Evolutionary conservation across 495 filamentous ascomycete genomes (phyloP), one percentile per base, ranked within the genome.

Genomic region (Aspergillus avenaceus): DNA sequence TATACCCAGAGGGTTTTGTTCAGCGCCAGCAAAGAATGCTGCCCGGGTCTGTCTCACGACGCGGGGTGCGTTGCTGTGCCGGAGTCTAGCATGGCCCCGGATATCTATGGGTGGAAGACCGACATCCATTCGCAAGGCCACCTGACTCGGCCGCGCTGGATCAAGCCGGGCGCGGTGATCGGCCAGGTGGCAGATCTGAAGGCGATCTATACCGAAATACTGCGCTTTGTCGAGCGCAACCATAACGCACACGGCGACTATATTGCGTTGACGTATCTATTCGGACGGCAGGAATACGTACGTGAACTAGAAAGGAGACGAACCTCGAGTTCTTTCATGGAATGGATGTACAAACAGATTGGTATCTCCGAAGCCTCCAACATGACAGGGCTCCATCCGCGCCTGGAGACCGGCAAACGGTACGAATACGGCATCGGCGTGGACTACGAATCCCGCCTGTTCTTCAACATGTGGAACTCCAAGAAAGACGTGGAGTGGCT

Each of bases 1-100:
- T 84, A 78, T 44, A 71, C 69, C 0, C 79, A 84, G 52, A 74
- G 72, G 6, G 76, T 85, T 12, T 49, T 87, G 2, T 87, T 84
- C 52, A 79, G 73, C 26, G 79, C 82, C 12, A 73, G 79, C 60
- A 87, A 85, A 63, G 55, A 67, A 16, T 85, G 83, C 49, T 75
- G 70, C 44, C 67, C 70, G 2, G 72, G 70, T 23, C 52, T 76
- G 18, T 49, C 60, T 5, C 56, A 62, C 6, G 70, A 79, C 43
- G 64, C 77, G 9, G 78, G 79, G 4, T 85, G 82, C 49, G 70
- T 63, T 29, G 69, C 76, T 21, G 72, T 82, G 0, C 83, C 84
- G 0, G 59, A 77, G 27, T 81, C 79, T 0, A 74, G 71, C 8
- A 53, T 87, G 3, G 80, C 81, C 5, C 67, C 72, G 9, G 75